Percentiles rank a stretch among this genome's conserved stretches.
Evolutionary conservation across 2,329 filamentous ascomycete genomes (phyloP).

Genomic region (Trichoderma harzianum): DNA sequence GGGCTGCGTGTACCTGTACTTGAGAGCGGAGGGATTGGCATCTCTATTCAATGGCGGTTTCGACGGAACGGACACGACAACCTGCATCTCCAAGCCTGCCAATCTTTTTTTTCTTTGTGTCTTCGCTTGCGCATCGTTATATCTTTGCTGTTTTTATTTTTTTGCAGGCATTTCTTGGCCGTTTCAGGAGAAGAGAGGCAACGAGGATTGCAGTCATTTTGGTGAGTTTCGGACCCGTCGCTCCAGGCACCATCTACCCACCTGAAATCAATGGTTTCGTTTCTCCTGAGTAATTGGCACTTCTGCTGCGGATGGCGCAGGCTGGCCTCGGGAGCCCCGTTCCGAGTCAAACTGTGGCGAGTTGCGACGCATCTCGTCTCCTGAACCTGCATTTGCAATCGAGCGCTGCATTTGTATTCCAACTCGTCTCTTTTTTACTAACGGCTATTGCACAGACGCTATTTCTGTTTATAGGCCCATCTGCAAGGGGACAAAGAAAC

Average conservation of each 20-base stretch:
- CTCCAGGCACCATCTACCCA: not conserved
- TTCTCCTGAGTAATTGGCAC: slow-evolving; percentile 5
- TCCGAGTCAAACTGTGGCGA: slow-evolving; percentile 6
- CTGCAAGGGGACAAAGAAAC: not conserved
- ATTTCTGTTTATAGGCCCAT: not conserved
- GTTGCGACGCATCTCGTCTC: not conserved
- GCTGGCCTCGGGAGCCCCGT: not conserved
- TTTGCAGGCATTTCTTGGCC: not conserved
- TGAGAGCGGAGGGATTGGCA: not conserved
- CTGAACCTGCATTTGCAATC: not conserved
- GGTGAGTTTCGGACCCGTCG: not conserved
- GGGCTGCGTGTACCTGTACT: not conserved
- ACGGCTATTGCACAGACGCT: not conserved
- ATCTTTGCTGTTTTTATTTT: not conserved
- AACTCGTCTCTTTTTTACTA: not conserved
- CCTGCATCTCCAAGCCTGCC: not conserved
- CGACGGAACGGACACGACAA: not conserved
- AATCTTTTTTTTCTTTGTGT: not conserved
- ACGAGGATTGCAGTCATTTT: not conserved
- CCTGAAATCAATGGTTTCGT: not conserved
- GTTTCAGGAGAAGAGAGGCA: not conserved
- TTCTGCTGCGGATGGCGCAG: not conserved
- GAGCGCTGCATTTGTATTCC: not conserved
- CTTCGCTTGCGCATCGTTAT: not conserved
- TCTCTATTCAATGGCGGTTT: slow-evolving; percentile 9